Base-by-base conservation (phyloP, 148 eudicot species). In the Rhododendron kiyosumense region DNA sequence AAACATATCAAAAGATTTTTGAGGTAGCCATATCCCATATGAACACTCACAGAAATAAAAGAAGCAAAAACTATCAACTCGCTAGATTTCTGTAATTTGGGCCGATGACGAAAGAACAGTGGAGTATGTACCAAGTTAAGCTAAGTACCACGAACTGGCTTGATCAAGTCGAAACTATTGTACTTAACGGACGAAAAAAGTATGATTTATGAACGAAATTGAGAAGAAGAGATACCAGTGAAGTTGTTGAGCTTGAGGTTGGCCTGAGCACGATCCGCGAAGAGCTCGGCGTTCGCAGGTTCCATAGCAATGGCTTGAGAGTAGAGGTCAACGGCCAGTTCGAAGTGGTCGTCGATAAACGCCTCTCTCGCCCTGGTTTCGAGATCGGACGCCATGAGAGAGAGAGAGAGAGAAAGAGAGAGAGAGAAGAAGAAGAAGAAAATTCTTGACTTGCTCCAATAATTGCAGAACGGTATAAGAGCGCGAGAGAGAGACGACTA, bases 311-410 rank as follows among this genome's bases (percentile, higher is more conserved):
- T 97, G 86, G 99, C 98, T 78, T 95, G 96, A 48, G 96, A 85
- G 89, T 92, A 94, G 7, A 94, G 93, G 81, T 97, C 98, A 78
- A 92, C 95, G 87, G 98, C 98, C 75, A 95, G 91, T 85, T 97
- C 98, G 83, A 94, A 97, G 93, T 97, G 98, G 93, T 97, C 99
- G 80, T 97, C 99, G 43, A 97, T 93, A 89, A 97, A 97, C 0
- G 99, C 99, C 86, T 92, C 98, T 51, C 92, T 94, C 0, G 99
- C 99, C 86, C 85, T 92, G 77, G 49, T 88, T 79, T 90, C 94
- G 43, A 92, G 93, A 93, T 93, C 99, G 11, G 91, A 86, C 89
- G 96, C 94, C 96, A 93, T 93, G 61, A 43, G 78, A 83, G 34
- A n/a, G 30, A n/a, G 26, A 1, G 65, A 81, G 82, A 32, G 34